These are phyloP conservation scores for Trypanosomatidae sp. DNA, from an alignment of 208 protist genomes.

Conservation along the genomic window DNA sequence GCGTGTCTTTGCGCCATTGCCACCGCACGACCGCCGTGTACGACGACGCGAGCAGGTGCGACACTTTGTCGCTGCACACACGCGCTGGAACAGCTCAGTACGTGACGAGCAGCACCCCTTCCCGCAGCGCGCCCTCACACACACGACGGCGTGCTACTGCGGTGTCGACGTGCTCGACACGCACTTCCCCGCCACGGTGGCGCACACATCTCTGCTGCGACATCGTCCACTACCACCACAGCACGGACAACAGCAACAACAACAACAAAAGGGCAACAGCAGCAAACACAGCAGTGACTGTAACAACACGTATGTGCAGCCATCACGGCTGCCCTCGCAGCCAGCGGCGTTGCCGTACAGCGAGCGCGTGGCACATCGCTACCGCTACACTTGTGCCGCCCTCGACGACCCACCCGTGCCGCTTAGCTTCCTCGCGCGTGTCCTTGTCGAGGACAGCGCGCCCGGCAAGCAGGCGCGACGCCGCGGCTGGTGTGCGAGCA, in stretches of 20 bases:
- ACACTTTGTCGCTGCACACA: too few relatives aligned
- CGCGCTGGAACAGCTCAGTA: constrained; percentile 41
- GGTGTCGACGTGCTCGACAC: constrained; percentile 34
- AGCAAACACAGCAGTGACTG: too few relatives aligned
- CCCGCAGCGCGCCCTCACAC: constrained; percentile 32
- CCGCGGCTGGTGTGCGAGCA: constrained; percentile 30
- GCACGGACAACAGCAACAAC: too few relatives aligned
- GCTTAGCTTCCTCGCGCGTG: constrained; percentile 28
- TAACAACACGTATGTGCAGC: too few relatives aligned
- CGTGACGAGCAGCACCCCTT: constrained; percentile 66
- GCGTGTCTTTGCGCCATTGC: too few relatives aligned
- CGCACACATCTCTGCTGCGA: constrained; percentile 18
- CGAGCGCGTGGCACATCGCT: constrained; percentile 5
- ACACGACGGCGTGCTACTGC: constrained; percentile 37
- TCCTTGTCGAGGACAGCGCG: constrained; percentile 21
- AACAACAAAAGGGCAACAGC: too few relatives aligned
- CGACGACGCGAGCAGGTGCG: too few relatives aligned
- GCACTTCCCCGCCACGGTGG: constrained; percentile 45
- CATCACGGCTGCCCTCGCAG: too few relatives aligned
- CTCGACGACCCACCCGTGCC: constrained; percentile 10
- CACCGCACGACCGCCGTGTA: too few relatives aligned
- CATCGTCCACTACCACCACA: too few relatives aligned
- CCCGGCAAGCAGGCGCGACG: constrained; percentile 14
- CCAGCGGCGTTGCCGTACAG: too few relatives aligned
- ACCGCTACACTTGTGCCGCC: constrained; percentile 18